Conservation (phyloP, 306 rosid species). For the Gastrolobium bilobum region DNA sequence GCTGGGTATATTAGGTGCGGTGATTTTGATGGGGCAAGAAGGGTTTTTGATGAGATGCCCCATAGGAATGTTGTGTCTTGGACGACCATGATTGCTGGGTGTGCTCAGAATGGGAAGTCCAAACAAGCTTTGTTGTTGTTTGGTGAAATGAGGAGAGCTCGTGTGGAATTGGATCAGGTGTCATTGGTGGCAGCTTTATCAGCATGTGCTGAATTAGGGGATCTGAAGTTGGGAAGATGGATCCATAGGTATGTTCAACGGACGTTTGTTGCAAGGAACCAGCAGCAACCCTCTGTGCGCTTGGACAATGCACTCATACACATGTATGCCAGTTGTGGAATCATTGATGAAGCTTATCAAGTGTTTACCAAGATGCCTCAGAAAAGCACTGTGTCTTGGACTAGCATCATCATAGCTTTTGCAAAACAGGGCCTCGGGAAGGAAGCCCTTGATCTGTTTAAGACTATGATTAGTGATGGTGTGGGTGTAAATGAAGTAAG, state of each 20-base stretch:
- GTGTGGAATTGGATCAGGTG: slow-evolving; percentile 70
- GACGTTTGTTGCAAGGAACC: slow-evolving; percentile 45
- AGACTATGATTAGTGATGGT: slow-evolving; percentile 60
- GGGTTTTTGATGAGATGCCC: slow-evolving; percentile 66
- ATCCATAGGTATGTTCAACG: slow-evolving; percentile 62
- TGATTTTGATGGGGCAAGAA: slow-evolving; percentile 58
- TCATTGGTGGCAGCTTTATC: slow-evolving; percentile 72
- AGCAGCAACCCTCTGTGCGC: slow-evolving; percentile 53
- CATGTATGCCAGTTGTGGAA: slow-evolving; percentile 82
- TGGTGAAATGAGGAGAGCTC: slow-evolving; percentile 70
- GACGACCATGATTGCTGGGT: slow-evolving; percentile 75
- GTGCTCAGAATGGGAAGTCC: slow-evolving; percentile 61
- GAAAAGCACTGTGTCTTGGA: slow-evolving; percentile 78
- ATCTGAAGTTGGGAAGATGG: slow-evolving; percentile 74
- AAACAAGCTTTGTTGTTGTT: slow-evolving; percentile 69
- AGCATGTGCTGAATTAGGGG: slow-evolving; percentile 78
- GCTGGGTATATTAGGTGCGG: slow-evolving; percentile 61
- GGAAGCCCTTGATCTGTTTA: slow-evolving; percentile 75
- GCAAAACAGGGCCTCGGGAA: slow-evolving; percentile 77
- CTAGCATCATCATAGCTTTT: slow-evolving; percentile 73
- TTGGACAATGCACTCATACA: slow-evolving; percentile 82
- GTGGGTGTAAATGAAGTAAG: slow-evolving; percentile 54
- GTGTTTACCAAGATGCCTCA: slow-evolving; percentile 65
- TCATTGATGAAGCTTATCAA: slow-evolving; percentile 62
- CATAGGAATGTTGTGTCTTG: slow-evolving; percentile 72